Base-by-base conservation (phyloP, 768 basidiomycete genomes). In the Xerocomus spinulosus region DNA sequence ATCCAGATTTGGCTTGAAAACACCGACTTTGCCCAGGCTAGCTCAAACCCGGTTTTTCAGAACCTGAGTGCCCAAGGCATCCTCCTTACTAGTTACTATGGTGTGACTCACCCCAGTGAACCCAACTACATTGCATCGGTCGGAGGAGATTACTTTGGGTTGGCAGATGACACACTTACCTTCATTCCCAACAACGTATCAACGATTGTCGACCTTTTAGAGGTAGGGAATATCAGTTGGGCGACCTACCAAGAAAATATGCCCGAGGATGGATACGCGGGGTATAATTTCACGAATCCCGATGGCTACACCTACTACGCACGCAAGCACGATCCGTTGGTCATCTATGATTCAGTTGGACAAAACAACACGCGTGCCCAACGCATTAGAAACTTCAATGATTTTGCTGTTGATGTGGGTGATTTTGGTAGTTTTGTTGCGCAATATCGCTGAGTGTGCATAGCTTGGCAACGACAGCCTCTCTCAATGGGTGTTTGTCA, bases 1-100 rank as follows among this genome's bases (percentile, higher is more conserved):
- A 71, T 75, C 50, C 59, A 75, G 55, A 79, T 83, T 47, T 83
- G 78, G 78, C 67, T 85, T 30, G 82, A 83, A 59, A 84, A 83
- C 61, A 82, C 78, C 14, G 74, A 83, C 55, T 85, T 68, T 49
- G 59, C 52, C 9, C 56, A 55, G 46, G 69, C 63, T 46, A 58
- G 35, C 7, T 50, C 56, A 14, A 46, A 52, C 52, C 42, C 64
- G 14, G 60, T 60, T 14, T 70, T 75, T 37, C 52, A 53, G 33
- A 60, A 63, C 38, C 61, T 84, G 48, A 72, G 74, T 14, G 53
- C 69, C 39, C 68, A 82, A 57, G 81, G 82, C 7, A 67, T 85
- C 47, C 52, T 70, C 6, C 62, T 80, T 15, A 61, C 50, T 35
- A 73, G 71, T 41, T 80, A 71, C 56, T 79, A 74, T 49, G 74